Evolutionary conservation across 2,329 filamentous ascomycete species (phyloP).

Genomic region (Pseudogymnoascus sp.): DNA sequence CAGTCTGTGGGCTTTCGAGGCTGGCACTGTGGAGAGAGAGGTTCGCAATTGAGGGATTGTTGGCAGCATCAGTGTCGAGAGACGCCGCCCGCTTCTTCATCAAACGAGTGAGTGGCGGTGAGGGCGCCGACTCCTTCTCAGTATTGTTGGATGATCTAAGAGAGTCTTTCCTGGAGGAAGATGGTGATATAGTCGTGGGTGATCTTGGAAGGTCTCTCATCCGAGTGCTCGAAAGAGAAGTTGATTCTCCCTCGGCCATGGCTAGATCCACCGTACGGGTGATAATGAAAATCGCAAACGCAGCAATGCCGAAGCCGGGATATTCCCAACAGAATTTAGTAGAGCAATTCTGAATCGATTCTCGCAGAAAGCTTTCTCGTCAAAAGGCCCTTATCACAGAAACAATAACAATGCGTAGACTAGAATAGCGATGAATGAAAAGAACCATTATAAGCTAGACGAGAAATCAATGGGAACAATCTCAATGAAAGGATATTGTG

Average conservation of each 20-base stretch:
- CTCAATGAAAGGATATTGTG: slow-evolving; percentile 1
- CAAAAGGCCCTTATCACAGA: not conserved
- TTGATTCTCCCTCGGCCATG: not conserved
- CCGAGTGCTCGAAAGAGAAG: not conserved
- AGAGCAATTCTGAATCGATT: not conserved
- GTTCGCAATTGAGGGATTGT: slow-evolving; percentile 23
- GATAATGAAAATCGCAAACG: slow-evolving; percentile 8
- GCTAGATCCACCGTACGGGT: not conserved
- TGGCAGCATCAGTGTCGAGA: slow-evolving; percentile 22
- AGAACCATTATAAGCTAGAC: not conserved
- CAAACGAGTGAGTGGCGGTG: slow-evolving; percentile 24
- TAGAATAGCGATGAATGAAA: slow-evolving; percentile 2
- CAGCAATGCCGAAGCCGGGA: slow-evolving; percentile 1
- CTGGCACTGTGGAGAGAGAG: slow-evolving; percentile 22
- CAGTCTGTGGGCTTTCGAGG: slow-evolving; percentile 18
- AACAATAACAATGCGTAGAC: not conserved
- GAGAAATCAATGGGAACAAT: slow-evolving; percentile 7
- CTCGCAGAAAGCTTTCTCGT: not conserved
- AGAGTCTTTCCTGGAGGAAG: not conserved
- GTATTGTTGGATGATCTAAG: slow-evolving; percentile 12
- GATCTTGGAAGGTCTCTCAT: slow-evolving; percentile 5
- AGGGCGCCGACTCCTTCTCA: slow-evolving; percentile 20
- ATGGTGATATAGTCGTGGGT: not conserved
- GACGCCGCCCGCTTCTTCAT: slow-evolving; percentile 27
- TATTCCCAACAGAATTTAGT: not conserved